These are phyloP conservation scores for Chalaropsis thielavioides DNA, from an alignment of 2,329 filamentous ascomycete species.

Conservation along the genomic window DNA sequence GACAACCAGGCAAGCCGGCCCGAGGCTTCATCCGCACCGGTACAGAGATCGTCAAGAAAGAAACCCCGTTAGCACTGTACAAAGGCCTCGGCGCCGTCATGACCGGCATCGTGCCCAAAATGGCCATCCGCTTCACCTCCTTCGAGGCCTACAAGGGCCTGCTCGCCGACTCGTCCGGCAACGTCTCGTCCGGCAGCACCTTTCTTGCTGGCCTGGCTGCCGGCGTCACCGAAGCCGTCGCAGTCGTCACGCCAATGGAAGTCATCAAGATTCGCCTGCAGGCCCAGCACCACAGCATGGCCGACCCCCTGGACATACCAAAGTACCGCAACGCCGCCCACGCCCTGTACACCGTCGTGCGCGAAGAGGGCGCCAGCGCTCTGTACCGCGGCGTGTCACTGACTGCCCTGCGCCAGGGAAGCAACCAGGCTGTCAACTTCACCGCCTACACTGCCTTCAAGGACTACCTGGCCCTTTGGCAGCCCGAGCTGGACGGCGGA, in stretches of 20 bases:
- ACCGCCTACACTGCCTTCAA: constrained; percentile 95
- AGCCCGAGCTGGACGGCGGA: constrained; percentile 49
- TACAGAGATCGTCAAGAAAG: constrained; percentile 68
- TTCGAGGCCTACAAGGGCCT: constrained; percentile 91
- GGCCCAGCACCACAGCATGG: constrained; percentile 95
- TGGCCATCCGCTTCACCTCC: constrained; percentile 97
- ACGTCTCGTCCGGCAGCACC: constrained; percentile 55
- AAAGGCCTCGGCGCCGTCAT: constrained; percentile 95
- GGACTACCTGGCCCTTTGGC: constrained; percentile 54
- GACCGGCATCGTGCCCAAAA: constrained; percentile 94
- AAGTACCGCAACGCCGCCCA: constrained; percentile 93
- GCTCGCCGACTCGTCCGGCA: constrained; percentile 55
- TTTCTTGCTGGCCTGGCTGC: constrained; percentile 69
- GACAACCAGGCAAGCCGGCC: constrained; percentile 67
- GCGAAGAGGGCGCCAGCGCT: constrained; percentile 76
- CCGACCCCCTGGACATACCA: constrained; percentile 85
- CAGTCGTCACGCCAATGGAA: constrained; percentile 96
- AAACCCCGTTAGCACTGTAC: constrained; percentile 87
- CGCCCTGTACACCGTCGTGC: constrained; percentile 71
- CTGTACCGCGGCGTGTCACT: constrained; percentile 88
- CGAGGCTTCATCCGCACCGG: constrained; percentile 83
- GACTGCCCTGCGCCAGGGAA: constrained; percentile 85
- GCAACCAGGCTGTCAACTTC: constrained; percentile 98
- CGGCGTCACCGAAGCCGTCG: constrained; percentile 90
- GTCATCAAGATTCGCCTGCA: constrained; percentile 97